Evolutionary conservation across 2,329 filamentous ascomycete genomes (phyloP).

Genomic region (Pleurostoma richardsiae): DNA sequence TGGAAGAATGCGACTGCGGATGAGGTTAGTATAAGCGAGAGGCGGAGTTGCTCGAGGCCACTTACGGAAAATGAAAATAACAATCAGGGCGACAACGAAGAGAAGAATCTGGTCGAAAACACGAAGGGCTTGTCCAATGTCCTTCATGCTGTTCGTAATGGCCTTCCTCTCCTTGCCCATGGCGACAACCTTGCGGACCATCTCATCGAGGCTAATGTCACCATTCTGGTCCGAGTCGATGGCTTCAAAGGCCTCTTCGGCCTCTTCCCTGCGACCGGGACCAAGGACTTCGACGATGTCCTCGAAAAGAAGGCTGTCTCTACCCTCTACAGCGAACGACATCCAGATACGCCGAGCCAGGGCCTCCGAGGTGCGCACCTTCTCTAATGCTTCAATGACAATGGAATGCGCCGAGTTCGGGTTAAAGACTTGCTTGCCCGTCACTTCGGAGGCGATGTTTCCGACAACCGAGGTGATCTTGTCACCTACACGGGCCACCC

Average conservation of each 20-base stretch:
- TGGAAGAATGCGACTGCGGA: conserved; percentile 75
- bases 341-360: conserved; percentile 94
- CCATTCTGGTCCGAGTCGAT: conserved; percentile 88
- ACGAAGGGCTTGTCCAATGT: conserved; percentile 89
- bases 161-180: conserved; percentile 83
- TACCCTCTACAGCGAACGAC: conserved; percentile 91
- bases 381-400: conserved; percentile 84
- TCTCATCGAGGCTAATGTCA: conserved; percentile 92
- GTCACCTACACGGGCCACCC: conserved; percentile 68
- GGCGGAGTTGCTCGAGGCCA: conserved; percentile 8
- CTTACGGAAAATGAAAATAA: conserved; percentile 77
- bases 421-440: conserved; percentile 93
- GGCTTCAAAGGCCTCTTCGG: conserved; percentile 76
- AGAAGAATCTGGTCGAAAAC: conserved; percentile 85
- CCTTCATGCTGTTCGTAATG: conserved; percentile 90
- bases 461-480: conserved; percentile 92
- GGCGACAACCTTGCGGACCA: conserved; percentile 81
- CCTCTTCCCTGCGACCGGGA: conserved; percentile 64
- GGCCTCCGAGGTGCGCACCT: conserved; percentile 79
- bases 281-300: conserved; percentile 89
- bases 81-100: conserved; percentile 73
- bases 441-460: conserved; percentile 89
- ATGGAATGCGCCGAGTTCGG: conserved; percentile 85
- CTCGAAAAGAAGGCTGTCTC: conserved; percentile 70
- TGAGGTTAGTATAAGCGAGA: conserved; percentile 6